Evolutionary conservation across 202 grass and related monocot species (phyloP).

Genomic region (Panicum hallii): DNA sequence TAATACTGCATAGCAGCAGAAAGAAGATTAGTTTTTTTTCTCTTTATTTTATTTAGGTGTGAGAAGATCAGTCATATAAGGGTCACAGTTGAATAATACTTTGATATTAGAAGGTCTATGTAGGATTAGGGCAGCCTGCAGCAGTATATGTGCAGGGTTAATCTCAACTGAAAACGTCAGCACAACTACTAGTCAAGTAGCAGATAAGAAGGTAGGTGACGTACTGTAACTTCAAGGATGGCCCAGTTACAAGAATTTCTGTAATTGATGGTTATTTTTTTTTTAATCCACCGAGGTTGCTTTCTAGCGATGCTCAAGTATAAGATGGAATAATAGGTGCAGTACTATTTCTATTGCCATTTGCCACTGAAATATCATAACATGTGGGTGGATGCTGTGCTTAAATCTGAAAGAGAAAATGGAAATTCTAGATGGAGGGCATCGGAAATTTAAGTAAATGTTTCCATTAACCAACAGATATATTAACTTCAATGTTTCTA

Average conservation of each 20-base stretch:
- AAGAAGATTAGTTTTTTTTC: not conserved
- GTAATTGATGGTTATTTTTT: not conserved
- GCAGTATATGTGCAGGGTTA: not conserved
- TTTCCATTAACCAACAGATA: not conserved
- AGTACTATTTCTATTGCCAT: not conserved
- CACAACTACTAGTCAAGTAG: not conserved
- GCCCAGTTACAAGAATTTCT: not conserved
- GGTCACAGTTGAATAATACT: not conserved
- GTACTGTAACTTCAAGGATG: not conserved
- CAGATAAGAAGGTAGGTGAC: not conserved
- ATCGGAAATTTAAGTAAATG: conserved; percentile 6
- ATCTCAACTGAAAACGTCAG: not conserved
- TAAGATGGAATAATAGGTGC: not conserved
- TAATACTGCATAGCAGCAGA: not conserved
- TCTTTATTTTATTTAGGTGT: not conserved
- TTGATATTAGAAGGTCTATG: not conserved
- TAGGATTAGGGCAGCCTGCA: not conserved
- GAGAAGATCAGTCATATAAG: not conserved
- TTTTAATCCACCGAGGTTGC: not conserved
- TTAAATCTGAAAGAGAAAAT: conserved; percentile 10
- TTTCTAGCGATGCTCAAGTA: not conserved
- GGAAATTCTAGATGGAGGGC: not conserved
- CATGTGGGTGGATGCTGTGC: not conserved
- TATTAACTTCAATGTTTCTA: too few species aligned
- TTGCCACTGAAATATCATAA: not conserved